phyloP scores from a whole-genome alignment of 1,139 yeast genomes.

The Candida albicans region DNA sequence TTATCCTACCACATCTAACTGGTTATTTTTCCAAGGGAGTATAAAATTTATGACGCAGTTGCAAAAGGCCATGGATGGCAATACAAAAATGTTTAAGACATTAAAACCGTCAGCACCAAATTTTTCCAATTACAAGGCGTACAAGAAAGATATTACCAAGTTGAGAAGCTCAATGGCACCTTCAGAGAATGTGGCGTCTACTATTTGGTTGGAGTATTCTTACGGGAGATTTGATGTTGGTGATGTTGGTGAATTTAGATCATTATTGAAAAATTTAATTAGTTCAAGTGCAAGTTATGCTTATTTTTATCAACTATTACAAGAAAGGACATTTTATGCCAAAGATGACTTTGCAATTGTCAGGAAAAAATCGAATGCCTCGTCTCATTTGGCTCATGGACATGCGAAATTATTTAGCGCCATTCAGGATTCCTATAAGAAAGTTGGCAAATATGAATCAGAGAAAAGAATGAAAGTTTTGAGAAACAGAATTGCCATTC shows the following conservation, averaged over 20 bases:
- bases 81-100: constrained; percentile 25
- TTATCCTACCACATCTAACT: constrained; percentile 35
- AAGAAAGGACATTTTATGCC: constrained; percentile 27
- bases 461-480: constrained; percentile 22
- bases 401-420: constrained; percentile 23
- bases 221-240: constrained; percentile 33
- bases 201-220: constrained; percentile 26
- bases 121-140: constrained; percentile 24
- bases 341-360: constrained; percentile 16
- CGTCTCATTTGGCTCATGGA: constrained; percentile 18
- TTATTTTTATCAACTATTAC: constrained; percentile 32
- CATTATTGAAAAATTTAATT: constrained; percentile 24
- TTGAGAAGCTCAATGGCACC: constrained; percentile 22
- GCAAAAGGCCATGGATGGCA: constrained; percentile 19
- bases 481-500: constrained; percentile 21
- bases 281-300: constrained; percentile 28
- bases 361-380: constrained; percentile 15
- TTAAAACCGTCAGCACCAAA: constrained; percentile 30
- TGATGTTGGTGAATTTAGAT: constrained; percentile 28
- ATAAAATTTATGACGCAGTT: constrained; percentile 18
- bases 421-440: constrained; percentile 30
- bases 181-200: constrained; percentile 23
- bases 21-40: constrained; percentile 22
- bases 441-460: constrained; percentile 34
- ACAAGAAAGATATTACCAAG: constrained; percentile 20